A percentile compares a stretch with the other conserved stretches of the same genome.
phyloP scores from a whole-genome alignment of 2,329 filamentous ascomycete species.

The Alternaria incomplexa region DNA sequence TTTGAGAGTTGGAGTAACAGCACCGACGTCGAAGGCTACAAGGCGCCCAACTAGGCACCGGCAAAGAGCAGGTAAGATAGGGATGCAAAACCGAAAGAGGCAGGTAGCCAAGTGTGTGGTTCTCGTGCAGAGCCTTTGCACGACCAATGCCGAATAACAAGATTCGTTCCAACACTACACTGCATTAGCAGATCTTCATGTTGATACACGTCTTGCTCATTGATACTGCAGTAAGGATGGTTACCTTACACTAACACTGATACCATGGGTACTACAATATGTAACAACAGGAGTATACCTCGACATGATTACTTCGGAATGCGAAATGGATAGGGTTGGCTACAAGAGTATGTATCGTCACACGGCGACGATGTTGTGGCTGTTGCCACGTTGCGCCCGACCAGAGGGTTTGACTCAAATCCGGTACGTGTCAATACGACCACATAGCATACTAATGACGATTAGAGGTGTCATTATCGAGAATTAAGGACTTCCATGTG shows the following conservation, averaged over 20 bases:
- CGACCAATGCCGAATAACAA: neutral
- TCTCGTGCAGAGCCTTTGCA: neutral
- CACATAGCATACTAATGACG: neutral
- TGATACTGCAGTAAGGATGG: neutral
- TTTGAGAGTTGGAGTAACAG: conserved; percentile 59
- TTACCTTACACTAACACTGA: neutral
- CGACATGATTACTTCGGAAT: neutral
- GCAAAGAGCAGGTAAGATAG: neutral
- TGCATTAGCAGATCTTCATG: neutral
- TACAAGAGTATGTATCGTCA: conserved; percentile 5
- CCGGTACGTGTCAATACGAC: neutral
- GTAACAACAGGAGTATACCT: neutral
- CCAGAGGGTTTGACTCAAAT: neutral
- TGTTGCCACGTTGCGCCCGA: conserved; percentile 24
- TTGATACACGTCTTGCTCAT: neutral
- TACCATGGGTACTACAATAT: neutral
- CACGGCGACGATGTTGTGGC: conserved; percentile 13
- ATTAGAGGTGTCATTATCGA: neutral
- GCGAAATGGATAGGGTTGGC: neutral
- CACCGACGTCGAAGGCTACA: conserved; percentile 54
- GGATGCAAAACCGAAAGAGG: neutral
- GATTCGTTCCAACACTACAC: neutral
- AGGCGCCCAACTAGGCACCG: conserved; percentile 25
- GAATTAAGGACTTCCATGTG: neutral
- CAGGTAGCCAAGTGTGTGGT: neutral